Evolutionary conservation across 345 rosid genomes (phyloP), one percentile per base, ranked within the genome.

Genomic region (Citrus sp.): DNA sequence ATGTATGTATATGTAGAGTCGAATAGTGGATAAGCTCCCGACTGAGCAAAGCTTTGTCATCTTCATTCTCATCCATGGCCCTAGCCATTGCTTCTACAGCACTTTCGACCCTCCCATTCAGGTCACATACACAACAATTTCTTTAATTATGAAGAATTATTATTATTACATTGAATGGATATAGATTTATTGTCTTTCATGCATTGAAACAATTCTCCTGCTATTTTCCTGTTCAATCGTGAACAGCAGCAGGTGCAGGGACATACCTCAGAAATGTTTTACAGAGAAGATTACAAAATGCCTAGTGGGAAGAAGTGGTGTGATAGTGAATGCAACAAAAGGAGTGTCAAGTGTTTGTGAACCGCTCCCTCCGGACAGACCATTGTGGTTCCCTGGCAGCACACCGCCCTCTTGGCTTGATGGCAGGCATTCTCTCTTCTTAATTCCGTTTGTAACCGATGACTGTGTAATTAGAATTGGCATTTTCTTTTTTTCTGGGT

Each of bases 311-410:
- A 76, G 74, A 69, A 73, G 72, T 6, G 67, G 81, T 12, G 56
- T 83, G 74, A 84, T 85, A 72, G 95, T 84, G 71, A 85, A 86
- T 74, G 98, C 98, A 67, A 85, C 90, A 1, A 95, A 93, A 88
- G 97, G 90, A 59, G 94, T 89, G 3, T 93, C 98, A 12, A 91
- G 94, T 82, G 88, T 90, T 9, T 95, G 98, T 74, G 90, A 87
- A 71, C 98, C 98, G 13, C 97, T 95, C 73, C 95, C 98, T 82
- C 98, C 98, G 1, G 97, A 95, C 80, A 86, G 98, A 63, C 98
- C 98, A 7, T 16, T 93, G 73, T 95, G 98, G 98, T 95, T 95
- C 82, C 98, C 98, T 5, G 98, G 98, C 10, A 95, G 87, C 78
- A 67, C 90, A 49, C 95, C 98, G 37, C 98, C 98, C 4, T 82